phyloP scores from a whole-genome alignment of 2,329 filamentous ascomycete genomes.

The Penicillium rolfsii region DNA sequence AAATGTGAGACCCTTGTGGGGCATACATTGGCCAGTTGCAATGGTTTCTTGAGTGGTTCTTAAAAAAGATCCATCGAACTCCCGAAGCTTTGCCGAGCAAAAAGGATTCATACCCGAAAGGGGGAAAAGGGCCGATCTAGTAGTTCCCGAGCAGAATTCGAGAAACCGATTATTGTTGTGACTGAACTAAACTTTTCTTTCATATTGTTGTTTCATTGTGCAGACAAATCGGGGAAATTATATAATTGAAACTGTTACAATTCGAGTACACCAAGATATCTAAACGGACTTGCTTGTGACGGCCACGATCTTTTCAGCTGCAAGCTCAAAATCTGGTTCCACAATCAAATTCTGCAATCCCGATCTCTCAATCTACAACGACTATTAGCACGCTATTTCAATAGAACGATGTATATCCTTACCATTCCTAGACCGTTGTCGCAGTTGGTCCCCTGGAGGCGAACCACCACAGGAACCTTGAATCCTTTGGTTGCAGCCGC shows the following conservation, averaged over 20 bases:
- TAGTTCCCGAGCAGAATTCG: background rate
- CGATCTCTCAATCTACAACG: background rate
- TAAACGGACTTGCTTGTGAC: background rate
- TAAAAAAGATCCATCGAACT: background rate
- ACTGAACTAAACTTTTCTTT: background rate
- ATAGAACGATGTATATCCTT: slow-evolving; percentile 22
- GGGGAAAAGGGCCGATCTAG: background rate
- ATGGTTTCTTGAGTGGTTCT: background rate
- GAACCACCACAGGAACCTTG: slow-evolving; percentile 50
- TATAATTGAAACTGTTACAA: background rate
- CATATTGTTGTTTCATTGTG: no score
- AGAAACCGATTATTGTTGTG: background rate
- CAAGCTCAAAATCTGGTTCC: slow-evolving; percentile 8
- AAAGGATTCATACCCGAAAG: background rate
- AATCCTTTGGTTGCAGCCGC: slow-evolving; percentile 44
- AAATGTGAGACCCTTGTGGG: background rate
- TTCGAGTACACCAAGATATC: background rate
- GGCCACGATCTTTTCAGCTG: slow-evolving; percentile 2
- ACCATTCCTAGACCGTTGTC: slow-evolving; percentile 48
- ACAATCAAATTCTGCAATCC: slow-evolving; percentile 2
- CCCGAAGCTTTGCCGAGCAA: background rate
- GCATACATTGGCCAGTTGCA: background rate
- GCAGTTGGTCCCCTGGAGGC: slow-evolving; percentile 55
- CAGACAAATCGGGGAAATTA: no score
- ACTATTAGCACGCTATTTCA: background rate